Base-by-base conservation (phyloP, 148 eudicot genomes). In the Gaultheria prostrata region DNA sequence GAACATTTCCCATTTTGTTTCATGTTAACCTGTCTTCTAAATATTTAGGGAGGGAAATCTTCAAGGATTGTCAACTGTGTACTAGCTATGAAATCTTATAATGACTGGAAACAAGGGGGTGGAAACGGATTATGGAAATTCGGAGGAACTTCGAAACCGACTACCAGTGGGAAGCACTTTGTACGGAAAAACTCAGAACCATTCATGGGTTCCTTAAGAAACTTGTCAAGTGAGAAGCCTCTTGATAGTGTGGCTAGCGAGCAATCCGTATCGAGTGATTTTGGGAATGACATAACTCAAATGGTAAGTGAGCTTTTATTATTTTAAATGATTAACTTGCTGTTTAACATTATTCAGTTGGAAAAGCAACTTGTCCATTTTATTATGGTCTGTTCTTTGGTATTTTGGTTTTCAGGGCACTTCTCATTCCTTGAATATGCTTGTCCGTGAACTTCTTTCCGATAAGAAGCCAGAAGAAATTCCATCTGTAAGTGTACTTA, bases 391-490 rank as follows among this genome's bases (percentile, higher is more conserved):
- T 65, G 11, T 28, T 26, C 33, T 26, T 65, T 65, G 17, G 33
- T 28, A 65, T 83, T 82, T 82, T 72, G 46, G 24, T 76, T 63
- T 83, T 46, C 92, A 94, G 99, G 89, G 81, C 82, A 85, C 78
- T 53, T 85, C 90, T 48, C 84, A 65, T 74, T 89, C 93, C 77
- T 88, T 96, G 82, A 88, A 86, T 80, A 50, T 83, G 88, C 89
- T 95, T 85, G 91, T 96, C 82, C 94, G 88, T 48, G 86, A 91
- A 70, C 90, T 96, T 87, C 93, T 96, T 77, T 81, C 78, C 14
- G 97, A 92, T 86, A 94, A 88, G 89, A 94, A 89, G 84, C 91
- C 83, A 86, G 98, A 94, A 65, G 97, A 96, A 82, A 89, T 94
- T 79, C 98, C 99, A 43, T 33, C 28, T 76, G 98, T 95, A 86